These are phyloP conservation scores for Escallonia herrerae DNA, from an alignment of 129 eudicot species.

Conservation along the genomic window DNA sequence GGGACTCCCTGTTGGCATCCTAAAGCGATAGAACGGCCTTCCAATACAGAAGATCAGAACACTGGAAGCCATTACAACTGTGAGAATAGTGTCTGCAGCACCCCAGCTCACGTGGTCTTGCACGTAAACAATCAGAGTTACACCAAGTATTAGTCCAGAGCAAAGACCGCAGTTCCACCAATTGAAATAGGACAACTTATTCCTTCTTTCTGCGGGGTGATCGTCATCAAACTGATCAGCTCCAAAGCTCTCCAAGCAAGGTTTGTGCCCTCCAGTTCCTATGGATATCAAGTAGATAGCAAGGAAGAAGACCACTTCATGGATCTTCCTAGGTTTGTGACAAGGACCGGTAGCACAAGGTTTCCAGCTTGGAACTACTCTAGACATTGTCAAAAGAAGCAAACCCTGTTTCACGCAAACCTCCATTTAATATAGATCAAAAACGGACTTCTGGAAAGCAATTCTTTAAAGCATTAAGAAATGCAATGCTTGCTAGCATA, in stretches of 20 bases:
- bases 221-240: conserved; percentile 88
- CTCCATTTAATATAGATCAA: background rate
- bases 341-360: conserved; percentile 53
- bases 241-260: conserved; percentile 85
- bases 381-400: conserved; percentile 60
- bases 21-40: conserved; percentile 58
- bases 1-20: conserved; percentile 46
- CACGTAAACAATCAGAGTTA: conserved; percentile 59
- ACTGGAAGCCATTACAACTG: conserved; percentile 45
- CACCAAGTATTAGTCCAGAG: conserved; percentile 58
- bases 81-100: conserved; percentile 48
- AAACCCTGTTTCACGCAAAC: conserved; percentile 38
- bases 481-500: too few relatives aligned
- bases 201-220: conserved; percentile 49
- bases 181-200: conserved; percentile 78
- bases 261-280: conserved; percentile 89
- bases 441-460: background rate
- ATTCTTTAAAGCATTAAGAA: background rate
- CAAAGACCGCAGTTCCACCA: conserved; percentile 83
- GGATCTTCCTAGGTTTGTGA: conserved; percentile 46
- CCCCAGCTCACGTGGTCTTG: conserved; percentile 76
- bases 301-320: conserved; percentile 48
- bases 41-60: conserved; percentile 47
- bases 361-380: conserved; percentile 51
- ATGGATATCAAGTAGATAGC: conserved; percentile 63